Conservation (phyloP, 2,329 filamentous ascomycete genomes). For the Colletotrichum agaves region DNA sequence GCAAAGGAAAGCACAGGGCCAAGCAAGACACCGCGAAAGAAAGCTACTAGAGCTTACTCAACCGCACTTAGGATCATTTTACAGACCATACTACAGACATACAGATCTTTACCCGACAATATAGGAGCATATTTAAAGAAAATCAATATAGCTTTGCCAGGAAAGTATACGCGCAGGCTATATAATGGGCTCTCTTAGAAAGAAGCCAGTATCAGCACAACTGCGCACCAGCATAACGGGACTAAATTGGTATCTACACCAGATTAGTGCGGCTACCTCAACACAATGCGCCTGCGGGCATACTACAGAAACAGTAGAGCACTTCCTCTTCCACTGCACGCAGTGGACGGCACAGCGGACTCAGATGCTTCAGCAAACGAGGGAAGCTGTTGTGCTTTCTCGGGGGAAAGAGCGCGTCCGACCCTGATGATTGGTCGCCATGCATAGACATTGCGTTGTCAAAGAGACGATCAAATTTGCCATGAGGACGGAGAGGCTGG, state of each 20-base stretch:
- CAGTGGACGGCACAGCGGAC: background rate
- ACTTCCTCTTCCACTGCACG: background rate
- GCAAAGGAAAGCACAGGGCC: background rate
- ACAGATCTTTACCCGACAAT: background rate
- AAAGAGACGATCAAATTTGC: background rate
- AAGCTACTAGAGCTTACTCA: background rate
- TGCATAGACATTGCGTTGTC: background rate
- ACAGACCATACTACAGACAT: background rate
- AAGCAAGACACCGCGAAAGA: background rate
- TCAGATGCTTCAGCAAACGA: background rate
- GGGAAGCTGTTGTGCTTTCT: background rate
- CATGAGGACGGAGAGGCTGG: background rate
- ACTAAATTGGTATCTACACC: slow-evolving; percentile 37
- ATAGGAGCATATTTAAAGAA: background rate
- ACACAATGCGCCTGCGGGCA: slow-evolving; percentile 25
- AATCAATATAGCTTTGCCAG: slow-evolving; percentile 19
- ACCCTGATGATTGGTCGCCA: background rate
- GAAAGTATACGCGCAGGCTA: slow-evolving; percentile 35
- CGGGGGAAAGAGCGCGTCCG: background rate
- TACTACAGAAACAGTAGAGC: background rate
- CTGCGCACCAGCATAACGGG: slow-evolving; percentile 16
- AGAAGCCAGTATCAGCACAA: slow-evolving; percentile 28
- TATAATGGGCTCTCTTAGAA: slow-evolving; percentile 39
- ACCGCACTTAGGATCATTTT: background rate
- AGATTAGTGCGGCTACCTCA: slow-evolving; percentile 22